These are phyloP conservation scores for Colletotrichum navitas DNA, from an alignment of 2,329 filamentous ascomycete genomes.

Conservation along the genomic window DNA sequence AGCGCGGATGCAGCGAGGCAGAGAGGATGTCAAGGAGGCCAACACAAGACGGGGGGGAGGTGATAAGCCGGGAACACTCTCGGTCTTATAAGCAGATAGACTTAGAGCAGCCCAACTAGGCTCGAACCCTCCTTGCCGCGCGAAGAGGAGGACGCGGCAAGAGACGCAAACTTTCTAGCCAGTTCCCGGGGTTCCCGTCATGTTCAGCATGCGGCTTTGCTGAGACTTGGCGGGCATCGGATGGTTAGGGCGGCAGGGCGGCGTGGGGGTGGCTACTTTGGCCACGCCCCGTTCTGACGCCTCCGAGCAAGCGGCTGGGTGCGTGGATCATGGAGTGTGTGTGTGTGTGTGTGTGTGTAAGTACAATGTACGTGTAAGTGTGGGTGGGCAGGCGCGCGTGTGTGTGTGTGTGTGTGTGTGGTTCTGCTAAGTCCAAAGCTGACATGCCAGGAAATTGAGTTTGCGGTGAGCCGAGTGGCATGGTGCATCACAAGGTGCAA, in stretches of 20 bases:
- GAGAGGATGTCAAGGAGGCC: neutral
- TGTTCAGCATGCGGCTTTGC: constrained; percentile 27
- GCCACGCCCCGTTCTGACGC: constrained; percentile 7
- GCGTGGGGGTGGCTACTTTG: constrained; percentile 28
- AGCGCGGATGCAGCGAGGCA: no score
- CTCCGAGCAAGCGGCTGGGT: constrained; percentile 24
- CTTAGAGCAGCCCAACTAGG: neutral
- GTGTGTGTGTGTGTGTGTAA: constrained; percentile 3
- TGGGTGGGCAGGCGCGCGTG: no score
- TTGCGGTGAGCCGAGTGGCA: neutral
- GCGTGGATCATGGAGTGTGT: constrained; percentile 10
- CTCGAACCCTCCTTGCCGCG: neutral
- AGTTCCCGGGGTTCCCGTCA: constrained; percentile 13
- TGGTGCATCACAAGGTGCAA: constrained; percentile 5
- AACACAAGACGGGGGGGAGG: neutral
- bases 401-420: neutral
- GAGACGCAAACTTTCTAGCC: neutral
- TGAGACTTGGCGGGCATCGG: constrained; percentile 25
- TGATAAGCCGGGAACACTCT: neutral
- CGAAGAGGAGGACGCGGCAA: neutral
- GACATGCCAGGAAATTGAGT: neutral
- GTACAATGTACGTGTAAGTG: neutral
- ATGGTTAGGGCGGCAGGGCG: constrained; percentile 17
- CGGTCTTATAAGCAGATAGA: neutral
- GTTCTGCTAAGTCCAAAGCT: neutral